phyloP scores from a whole-genome alignment of 2,329 filamentous ascomycete genomes.

The Endothia cerciana region DNA sequence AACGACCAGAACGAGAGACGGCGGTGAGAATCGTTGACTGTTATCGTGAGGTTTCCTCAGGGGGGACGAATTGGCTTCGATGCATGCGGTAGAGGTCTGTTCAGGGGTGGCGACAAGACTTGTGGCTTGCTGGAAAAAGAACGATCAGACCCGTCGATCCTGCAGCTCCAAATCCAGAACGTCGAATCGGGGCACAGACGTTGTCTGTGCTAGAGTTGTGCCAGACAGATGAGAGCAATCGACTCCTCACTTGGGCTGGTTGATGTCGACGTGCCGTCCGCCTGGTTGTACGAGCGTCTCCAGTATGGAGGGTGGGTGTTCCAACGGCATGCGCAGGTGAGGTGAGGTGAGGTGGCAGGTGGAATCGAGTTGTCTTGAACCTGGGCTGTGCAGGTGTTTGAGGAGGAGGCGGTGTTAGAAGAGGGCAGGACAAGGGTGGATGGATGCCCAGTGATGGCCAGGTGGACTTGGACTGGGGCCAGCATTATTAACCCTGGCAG shows the following conservation, averaged over 20 bases:
- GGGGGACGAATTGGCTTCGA: neutral
- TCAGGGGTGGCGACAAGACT: constrained; percentile 15
- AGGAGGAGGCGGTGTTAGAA: constrained; percentile 8
- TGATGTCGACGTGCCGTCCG: neutral
- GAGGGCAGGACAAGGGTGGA: constrained; percentile 1
- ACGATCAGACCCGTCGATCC: constrained; percentile 2
- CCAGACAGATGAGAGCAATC: neutral
- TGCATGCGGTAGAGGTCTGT: constrained; percentile 1
- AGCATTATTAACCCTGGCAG: constrained; percentile 10
- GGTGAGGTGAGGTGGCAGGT: constrained; percentile 19
- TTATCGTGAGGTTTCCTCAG: neutral
- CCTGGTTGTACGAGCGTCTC: neutral
- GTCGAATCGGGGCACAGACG: constrained; percentile 25
- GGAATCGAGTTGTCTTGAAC: constrained; percentile 11
- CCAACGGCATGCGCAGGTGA: constrained; percentile 16
- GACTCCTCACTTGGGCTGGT: neutral
- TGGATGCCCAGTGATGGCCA: neutral
- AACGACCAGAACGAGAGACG: neutral
- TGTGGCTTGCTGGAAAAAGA: constrained; percentile 6
- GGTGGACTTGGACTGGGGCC: neutral
- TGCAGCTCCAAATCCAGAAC: constrained; percentile 9
- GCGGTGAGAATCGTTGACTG: neutral
- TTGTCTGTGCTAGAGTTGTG: neutral
- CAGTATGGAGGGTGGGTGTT: neutral
- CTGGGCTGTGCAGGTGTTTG: constrained; percentile 10